Base-by-base conservation (phyloP, 441 rosid genomes). In the Dalechampia spathulata region DNA sequence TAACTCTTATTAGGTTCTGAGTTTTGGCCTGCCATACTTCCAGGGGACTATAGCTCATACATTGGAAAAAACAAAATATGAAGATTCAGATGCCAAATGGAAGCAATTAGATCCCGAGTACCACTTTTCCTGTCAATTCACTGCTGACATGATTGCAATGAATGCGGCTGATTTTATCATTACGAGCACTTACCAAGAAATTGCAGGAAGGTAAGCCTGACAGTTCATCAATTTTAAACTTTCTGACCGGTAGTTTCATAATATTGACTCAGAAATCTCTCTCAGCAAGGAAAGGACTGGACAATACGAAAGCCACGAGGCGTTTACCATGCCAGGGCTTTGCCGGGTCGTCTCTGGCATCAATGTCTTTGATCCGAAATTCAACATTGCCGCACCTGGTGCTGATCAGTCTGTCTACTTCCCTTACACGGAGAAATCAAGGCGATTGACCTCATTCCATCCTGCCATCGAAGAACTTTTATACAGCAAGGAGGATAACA, bases 381-480 rank as follows among this genome's bases (percentile, higher is more conserved):
- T 92, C 76, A 89, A 92, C 71, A 83, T 89, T 19, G 90, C 83
- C 58, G 80, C 96, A 45, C 99, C 96, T 12, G 99, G 99, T 2
- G 99, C 97, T 15, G 99, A 92, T 46, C 90, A 84, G 66, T 77
- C 96, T 21, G 90, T 92, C 49, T 92, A 92, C 72, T 92, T 92
- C 58, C 86, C 97, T 40, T 80, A 71, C 72, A 62, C 83, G 0
- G 83, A 83, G 67, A 74, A 70, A 48, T 63, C 63, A 12, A 71
- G 61, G 40, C 64, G 97, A 44, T 25, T 80, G 2, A 75, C 80
- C 13, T 40, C 76, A 15, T 83, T 86, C 60, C 78, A 80, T 62
- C 85, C 94, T 45, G 85, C 76, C 63, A 86, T 89, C 49, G 77
- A 86, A 68, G 94, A 86, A 52, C 75, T 92, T 0, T 79, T 89